phyloP scores from a whole-genome alignment of 495 filamentous ascomycete genomes.

The Friedmanniomyces simplex region DNA sequence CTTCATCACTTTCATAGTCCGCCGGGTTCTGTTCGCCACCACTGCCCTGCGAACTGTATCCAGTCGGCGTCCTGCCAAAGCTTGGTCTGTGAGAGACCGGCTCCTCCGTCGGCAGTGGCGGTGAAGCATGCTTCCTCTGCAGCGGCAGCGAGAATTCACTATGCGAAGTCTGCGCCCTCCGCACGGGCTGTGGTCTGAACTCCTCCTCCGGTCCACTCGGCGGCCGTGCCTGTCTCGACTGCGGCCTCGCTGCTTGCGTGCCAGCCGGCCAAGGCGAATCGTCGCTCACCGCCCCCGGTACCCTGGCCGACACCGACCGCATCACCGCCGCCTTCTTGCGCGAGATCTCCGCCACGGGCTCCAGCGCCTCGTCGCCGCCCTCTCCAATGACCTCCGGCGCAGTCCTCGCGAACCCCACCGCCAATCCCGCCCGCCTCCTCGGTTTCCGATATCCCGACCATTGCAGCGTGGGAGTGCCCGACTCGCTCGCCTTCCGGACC shows the following conservation, averaged over 20 bases:
- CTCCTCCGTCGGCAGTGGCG: neutral
- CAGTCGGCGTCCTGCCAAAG: slow-evolving; percentile 7
- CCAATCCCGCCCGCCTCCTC: slow-evolving; percentile 48
- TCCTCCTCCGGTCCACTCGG: neutral
- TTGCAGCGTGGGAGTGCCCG: neutral
- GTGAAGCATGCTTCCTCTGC: slow-evolving; percentile 6
- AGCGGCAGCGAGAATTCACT: slow-evolving; percentile 7
- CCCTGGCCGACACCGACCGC: slow-evolving; percentile 2
- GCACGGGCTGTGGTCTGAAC: slow-evolving; percentile 7
- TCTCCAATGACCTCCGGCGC: slow-evolving; percentile 71
- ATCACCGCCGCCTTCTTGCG: slow-evolving; percentile 29
- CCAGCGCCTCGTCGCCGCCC: slow-evolving; percentile 73
- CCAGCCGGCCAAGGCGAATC: neutral
- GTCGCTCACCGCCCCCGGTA: neutral
- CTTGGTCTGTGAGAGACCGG: slow-evolving; percentile 2
- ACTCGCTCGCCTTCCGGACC: slow-evolving; percentile 7
- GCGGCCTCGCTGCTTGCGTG: neutral
- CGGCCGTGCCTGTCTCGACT: neutral
- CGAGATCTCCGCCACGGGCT: slow-evolving; percentile 57
- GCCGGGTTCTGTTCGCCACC: neutral
- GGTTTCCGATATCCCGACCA: slow-evolving; percentile 15
- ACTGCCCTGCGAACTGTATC: neutral
- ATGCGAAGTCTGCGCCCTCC: slow-evolving; percentile 14
- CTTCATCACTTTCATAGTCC: slow-evolving; percentile 1
- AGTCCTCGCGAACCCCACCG: slow-evolving; percentile 58